Percentiles rank a stretch among this genome's conserved stretches.
phyloP scores from a whole-genome alignment of 306 rosid species.

The Casuarina glauca region DNA sequence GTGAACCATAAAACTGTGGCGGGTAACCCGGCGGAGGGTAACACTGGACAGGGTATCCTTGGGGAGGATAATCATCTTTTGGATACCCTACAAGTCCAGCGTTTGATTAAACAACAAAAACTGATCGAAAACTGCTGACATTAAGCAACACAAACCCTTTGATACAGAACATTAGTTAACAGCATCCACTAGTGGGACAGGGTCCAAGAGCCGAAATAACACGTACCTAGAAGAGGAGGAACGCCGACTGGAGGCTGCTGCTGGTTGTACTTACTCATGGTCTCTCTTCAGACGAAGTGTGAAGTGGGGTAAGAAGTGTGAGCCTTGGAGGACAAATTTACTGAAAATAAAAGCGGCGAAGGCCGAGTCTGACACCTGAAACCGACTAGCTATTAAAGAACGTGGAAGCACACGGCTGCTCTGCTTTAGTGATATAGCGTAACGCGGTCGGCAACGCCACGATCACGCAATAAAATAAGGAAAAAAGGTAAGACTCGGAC shows the following conservation, averaged over 20 bases:
- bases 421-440: not conserved
- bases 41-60: slow-evolving; percentile 36
- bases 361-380: not conserved
- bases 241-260: slow-evolving; percentile 58
- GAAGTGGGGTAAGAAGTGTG: not conserved
- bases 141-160: not conserved
- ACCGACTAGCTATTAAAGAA: not conserved
- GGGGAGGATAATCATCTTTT: slow-evolving; percentile 55
- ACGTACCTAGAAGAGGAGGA: slow-evolving; percentile 63
- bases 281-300: slow-evolving; percentile 1
- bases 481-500: not conserved
- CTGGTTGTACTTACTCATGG: slow-evolving; percentile 52
- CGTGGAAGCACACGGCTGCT: not conserved
- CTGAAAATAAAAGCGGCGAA: not conserved
- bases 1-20: slow-evolving; percentile 28
- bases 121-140: not conserved
- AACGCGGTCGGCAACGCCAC: not conserved
- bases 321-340: not conserved
- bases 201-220: not conserved
- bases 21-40: slow-evolving; percentile 38
- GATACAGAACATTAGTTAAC: no score
- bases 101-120: not conserved
- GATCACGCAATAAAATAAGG: not conserved
- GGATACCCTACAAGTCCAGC: slow-evolving; percentile 42
- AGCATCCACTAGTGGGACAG: no score